Evolutionary conservation across 2,329 filamentous ascomycete genomes (phyloP), one percentile per base, ranked within the genome.

Genomic region (Pestalotiopsis sp.): DNA sequence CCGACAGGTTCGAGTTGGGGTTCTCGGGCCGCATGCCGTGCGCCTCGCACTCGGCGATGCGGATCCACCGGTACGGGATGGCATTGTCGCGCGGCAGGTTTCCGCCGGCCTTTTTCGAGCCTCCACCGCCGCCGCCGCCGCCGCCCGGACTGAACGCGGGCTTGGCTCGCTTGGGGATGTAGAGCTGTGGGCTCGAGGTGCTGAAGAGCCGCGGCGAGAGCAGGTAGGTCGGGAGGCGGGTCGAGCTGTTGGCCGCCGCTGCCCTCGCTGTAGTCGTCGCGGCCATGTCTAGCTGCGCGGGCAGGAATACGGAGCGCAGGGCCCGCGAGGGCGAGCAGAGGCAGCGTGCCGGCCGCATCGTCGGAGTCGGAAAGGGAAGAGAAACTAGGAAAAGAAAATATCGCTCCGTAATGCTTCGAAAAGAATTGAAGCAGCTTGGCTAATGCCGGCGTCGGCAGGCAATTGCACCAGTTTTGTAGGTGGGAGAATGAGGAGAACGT

Each of bases 51-150:
- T 56, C 67, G 71, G 69, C 70, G 63, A 89, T 78, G 14, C 74
- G 71, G 7, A 80, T 77, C 49, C 80, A 79, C 6, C 71, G 72
- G 74, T 73, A 74, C 1, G 71, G 73, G 65, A 90, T 90, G 63
- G 85, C 82, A 17, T 81, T 72, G 80, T 90, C 82, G 75, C 81
- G 81, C 45, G 81, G 81, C 52, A 41, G 67, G 31, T 67, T 67
- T 17, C 27, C 14, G 13, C 25, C 31, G 14, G 31, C 45, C 41
- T 45, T 45, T 17, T 45, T 45, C 41, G 12, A 17, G 17, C 41
- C 41, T 14, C 41, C 39, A 2, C 39, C 39, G 14, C 39, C 13
- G 13, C 20, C 25, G 14, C 25, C 61, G 62, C 38, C 38, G 13
- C 31, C 31, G 62, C 27, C 17, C 23, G 59, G 31, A 36, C 9